Percentiles rank a stretch among this genome's conserved stretches.
phyloP scores from a whole-genome alignment of 306 rosid genomes.

The Cicer yamashitae region DNA sequence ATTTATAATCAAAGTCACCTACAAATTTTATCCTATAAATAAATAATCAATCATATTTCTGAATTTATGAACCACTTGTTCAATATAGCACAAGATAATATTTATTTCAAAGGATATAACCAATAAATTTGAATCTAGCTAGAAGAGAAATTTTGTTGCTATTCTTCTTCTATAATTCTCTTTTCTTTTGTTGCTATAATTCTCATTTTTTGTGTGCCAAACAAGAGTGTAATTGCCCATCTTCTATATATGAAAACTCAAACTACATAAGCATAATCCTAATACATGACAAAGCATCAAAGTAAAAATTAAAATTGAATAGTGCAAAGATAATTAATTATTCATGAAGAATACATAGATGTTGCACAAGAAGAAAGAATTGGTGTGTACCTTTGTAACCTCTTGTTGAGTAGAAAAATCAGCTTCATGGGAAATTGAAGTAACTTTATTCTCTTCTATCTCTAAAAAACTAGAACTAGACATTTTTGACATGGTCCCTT shows the following conservation, averaged over 20 bases:
- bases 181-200: background rate
- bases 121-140: background rate
- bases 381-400: conserved; percentile 39
- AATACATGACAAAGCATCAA: background rate
- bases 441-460: conserved; percentile 49
- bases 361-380: conserved; percentile 9
- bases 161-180: background rate
- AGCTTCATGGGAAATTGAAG: conserved; percentile 35
- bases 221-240: background rate
- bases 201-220: background rate
- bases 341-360: background rate
- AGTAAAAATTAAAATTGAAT: background rate
- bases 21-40: background rate
- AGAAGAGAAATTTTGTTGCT: background rate
- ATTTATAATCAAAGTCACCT: background rate
- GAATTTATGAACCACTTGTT: background rate
- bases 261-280: conserved; percentile 1
- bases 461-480: conserved; percentile 39
- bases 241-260: conserved; percentile 1
- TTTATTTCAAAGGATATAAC: conserved; percentile 9
- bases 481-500: conserved; percentile 42
- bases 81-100: background rate
- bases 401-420: conserved; percentile 29
- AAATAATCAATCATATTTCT: background rate
- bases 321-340: background rate